Evolutionary conservation across 2,329 filamentous ascomycete species (phyloP).

Genomic region (Monosporascus sp.): DNA sequence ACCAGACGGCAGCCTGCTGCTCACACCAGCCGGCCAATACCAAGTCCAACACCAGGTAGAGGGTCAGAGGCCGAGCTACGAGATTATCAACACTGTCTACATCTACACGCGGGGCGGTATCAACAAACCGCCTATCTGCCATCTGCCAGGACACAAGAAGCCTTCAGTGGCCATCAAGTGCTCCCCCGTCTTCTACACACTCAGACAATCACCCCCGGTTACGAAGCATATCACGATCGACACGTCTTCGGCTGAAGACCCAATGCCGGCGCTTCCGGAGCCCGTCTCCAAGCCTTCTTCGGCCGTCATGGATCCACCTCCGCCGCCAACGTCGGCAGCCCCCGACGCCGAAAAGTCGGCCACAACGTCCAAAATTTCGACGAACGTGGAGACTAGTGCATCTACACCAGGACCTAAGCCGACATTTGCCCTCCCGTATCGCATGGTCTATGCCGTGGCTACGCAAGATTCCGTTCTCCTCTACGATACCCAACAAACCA

Average conservation of each 20-base stretch:
- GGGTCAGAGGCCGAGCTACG: slow-evolving; percentile 66
- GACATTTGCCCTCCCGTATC: slow-evolving; percentile 81
- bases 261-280: slow-evolving; percentile 78
- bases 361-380: slow-evolving; percentile 43
- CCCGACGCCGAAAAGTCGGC: slow-evolving; percentile 41
- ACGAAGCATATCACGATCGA: slow-evolving; percentile 94
- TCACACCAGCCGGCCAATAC: slow-evolving; percentile 94
- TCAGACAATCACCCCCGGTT: slow-evolving; percentile 60
- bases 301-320: slow-evolving; percentile 76
- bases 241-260: slow-evolving; percentile 80
- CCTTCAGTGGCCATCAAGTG: slow-evolving; percentile 94
- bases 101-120: slow-evolving; percentile 95
- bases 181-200: slow-evolving; percentile 81
- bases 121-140: slow-evolving; percentile 92
- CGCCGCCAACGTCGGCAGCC: slow-evolving; percentile 49
- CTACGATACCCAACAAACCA: slow-evolving; percentile 96
- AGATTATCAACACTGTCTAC: slow-evolving; percentile 95
- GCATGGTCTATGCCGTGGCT: slow-evolving; percentile 93
- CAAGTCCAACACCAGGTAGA: slow-evolving; percentile 67
- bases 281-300: slow-evolving; percentile 61
- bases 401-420: slow-evolving; percentile 55
- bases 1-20: slow-evolving; percentile 85
- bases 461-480: slow-evolving; percentile 92
- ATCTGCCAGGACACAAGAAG: slow-evolving; percentile 96
- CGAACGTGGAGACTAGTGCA: slow-evolving; percentile 41